These are phyloP conservation scores for Solanum virginianum DNA, from an alignment of 257 asterid species.

Conservation along the genomic window DNA sequence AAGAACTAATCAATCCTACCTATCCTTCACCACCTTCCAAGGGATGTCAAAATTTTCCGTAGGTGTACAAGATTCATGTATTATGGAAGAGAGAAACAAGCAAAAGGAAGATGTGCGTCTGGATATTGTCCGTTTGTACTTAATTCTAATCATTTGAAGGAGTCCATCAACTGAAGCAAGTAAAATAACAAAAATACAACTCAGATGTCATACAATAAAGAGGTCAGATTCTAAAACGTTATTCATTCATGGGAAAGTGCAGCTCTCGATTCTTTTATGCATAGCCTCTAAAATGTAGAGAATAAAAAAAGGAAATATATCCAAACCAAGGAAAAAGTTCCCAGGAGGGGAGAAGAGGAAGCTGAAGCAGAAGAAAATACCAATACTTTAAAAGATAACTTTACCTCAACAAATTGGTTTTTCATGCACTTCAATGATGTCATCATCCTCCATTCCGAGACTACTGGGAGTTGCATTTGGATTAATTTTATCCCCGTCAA, in stretches of 20 bases:
- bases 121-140: neutral
- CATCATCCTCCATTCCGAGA: slow-evolving; percentile 86
- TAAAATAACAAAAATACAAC: neutral
- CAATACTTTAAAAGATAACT: neutral
- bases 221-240: neutral
- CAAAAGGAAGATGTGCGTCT: neutral
- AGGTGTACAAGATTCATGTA: neutral
- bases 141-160: neutral
- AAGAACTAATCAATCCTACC: neutral
- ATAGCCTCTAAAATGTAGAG: neutral
- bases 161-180: neutral
- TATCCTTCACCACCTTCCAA: neutral
- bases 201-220: neutral
- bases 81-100: neutral
- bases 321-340: neutral
- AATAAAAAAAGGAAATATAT: neutral
- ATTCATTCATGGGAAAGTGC: neutral
- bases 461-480: slow-evolving; percentile 49
- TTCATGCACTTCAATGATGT: slow-evolving; percentile 69
- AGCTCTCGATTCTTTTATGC: neutral
- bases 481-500: slow-evolving; percentile 73
- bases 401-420: slow-evolving; percentile 24
- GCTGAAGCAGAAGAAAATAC: neutral
- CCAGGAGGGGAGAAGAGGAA: neutral
- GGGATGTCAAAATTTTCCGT: neutral